Evolutionary conservation across 2,329 filamentous ascomycete genomes (phyloP).

Genomic region (Zymoseptoria passerinii): DNA sequence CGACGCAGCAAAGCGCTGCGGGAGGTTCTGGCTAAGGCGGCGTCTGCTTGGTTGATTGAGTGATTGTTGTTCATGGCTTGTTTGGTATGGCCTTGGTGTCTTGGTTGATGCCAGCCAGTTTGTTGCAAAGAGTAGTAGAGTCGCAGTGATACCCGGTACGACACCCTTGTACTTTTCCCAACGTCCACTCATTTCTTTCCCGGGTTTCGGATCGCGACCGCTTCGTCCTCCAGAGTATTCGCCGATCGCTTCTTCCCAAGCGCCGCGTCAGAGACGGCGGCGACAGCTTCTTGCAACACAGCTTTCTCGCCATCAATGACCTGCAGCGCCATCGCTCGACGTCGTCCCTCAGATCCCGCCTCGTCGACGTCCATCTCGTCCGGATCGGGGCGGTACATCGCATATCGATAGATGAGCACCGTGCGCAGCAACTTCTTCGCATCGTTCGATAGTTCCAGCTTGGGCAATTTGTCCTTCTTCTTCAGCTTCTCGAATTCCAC

Average conservation of each 20-base stretch:
- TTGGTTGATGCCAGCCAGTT: slow-evolving; percentile 6
- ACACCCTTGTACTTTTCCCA: slow-evolving; percentile 11
- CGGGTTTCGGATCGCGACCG: slow-evolving; percentile 12
- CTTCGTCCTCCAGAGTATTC: slow-evolving; percentile 18
- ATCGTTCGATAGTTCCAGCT: slow-evolving; percentile 24
- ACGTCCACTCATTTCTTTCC: slow-evolving; percentile 10
- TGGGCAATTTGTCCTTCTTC: slow-evolving; percentile 38
- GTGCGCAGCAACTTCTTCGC: slow-evolving; percentile 35
- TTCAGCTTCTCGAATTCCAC: slow-evolving; percentile 36
- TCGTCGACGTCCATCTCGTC: slow-evolving; percentile 12
- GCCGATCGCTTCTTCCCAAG: slow-evolving; percentile 17
- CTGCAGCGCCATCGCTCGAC: slow-evolving; percentile 50
- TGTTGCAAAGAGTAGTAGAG: slow-evolving; percentile 13
- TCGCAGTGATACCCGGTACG: slow-evolving; percentile 21
- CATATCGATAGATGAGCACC: slow-evolving; percentile 33
- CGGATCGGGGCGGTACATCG: slow-evolving; percentile 47
- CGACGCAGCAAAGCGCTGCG: slow-evolving; percentile 10
- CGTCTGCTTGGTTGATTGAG: slow-evolving; percentile 1
- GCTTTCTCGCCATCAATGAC: slow-evolving; percentile 67
- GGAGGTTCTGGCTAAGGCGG: slow-evolving; percentile 2
- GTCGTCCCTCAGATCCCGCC: slow-evolving; percentile 36
- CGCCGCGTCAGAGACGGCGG: slow-evolving; percentile 10
- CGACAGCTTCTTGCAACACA: slow-evolving; percentile 48
- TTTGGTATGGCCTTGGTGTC: not conserved
- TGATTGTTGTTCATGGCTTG: slow-evolving; percentile 2